phyloP scores from a whole-genome alignment of 2,329 filamentous ascomycete genomes.

The Pseudopyricularia javanii region DNA sequence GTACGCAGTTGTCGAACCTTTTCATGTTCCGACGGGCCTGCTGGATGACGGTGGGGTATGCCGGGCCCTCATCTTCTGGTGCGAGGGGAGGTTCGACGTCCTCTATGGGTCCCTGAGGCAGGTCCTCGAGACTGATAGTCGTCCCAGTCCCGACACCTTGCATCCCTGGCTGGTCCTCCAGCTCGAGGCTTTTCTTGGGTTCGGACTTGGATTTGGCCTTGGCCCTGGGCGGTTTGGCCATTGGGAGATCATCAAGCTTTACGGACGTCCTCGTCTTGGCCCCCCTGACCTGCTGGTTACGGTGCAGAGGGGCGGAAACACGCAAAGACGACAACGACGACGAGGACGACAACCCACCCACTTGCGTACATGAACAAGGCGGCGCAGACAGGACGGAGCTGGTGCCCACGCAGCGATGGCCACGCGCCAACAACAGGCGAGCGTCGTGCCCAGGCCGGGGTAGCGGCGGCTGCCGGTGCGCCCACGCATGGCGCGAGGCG shows the following conservation, averaged over 20 bases:
- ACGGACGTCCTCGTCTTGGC: background rate
- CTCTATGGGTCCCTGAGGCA: constrained; percentile 43
- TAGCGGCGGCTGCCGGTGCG: background rate
- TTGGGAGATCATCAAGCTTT: background rate
- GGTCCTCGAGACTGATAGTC: constrained; percentile 39
- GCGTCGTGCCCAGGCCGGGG: background rate
- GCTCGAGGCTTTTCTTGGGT: constrained; percentile 14
- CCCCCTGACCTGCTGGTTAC: background rate
- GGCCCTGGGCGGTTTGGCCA: constrained; percentile 11
- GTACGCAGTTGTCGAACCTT: constrained; percentile 79
- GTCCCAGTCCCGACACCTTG: background rate
- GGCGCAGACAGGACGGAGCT: background rate
- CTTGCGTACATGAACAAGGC: background rate
- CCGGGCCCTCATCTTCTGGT: constrained; percentile 27
- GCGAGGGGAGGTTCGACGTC: constrained; percentile 20
- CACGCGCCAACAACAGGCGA: background rate
- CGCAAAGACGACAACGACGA: too few relatives aligned
- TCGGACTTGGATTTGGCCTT: constrained; percentile 47
- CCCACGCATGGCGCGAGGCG: background rate
- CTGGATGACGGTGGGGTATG: constrained; percentile 78
- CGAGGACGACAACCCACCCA: background rate
- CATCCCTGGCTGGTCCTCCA: background rate
- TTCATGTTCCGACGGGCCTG: constrained; percentile 83
- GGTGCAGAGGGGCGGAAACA: background rate
- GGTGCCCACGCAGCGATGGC: background rate